Conservation (phyloP, 306 rosid genomes). For the Malus fusca region DNA sequence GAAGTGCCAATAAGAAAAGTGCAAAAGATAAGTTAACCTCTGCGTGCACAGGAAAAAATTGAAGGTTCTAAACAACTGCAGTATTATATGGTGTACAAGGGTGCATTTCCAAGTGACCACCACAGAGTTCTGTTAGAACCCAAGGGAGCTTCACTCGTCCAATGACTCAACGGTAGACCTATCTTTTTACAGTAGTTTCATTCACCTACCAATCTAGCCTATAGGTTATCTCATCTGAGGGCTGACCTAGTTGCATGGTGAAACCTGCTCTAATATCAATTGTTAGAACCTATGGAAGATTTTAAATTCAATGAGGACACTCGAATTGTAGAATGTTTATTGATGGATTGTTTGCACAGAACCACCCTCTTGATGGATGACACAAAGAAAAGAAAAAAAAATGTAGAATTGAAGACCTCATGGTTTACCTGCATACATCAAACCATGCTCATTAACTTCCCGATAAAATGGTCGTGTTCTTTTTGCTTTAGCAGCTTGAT, state of each 20-base stretch:
- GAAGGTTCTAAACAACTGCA: not conserved
- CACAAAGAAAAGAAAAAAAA: not conserved
- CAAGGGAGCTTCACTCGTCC: too few relatives aligned
- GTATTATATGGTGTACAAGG: not conserved
- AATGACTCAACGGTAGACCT: too few relatives aligned
- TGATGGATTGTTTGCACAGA: too few relatives aligned
- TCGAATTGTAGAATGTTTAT: too few relatives aligned
- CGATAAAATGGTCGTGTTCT: constrained; percentile 78
- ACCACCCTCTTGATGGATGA: not conserved
- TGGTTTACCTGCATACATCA: constrained; percentile 89
- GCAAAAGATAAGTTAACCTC: not conserved
- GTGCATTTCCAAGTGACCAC: not conserved
- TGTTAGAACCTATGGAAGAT: not conserved
- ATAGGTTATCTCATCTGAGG: too few relatives aligned
- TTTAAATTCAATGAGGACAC: too few relatives aligned
- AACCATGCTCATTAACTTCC: constrained; percentile 53
- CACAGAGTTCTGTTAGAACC: too few relatives aligned
- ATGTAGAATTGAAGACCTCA: not conserved
- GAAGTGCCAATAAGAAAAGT: not conserved
- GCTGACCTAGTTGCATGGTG: not conserved
- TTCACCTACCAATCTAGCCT: not conserved
- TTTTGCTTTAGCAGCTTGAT: constrained; percentile 55
- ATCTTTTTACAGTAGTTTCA: not conserved
- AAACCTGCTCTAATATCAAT: not conserved
- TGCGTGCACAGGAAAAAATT: not conserved